Conservation (phyloP, 176 grass and related monocot species). For the Musa acuminata region DNA sequence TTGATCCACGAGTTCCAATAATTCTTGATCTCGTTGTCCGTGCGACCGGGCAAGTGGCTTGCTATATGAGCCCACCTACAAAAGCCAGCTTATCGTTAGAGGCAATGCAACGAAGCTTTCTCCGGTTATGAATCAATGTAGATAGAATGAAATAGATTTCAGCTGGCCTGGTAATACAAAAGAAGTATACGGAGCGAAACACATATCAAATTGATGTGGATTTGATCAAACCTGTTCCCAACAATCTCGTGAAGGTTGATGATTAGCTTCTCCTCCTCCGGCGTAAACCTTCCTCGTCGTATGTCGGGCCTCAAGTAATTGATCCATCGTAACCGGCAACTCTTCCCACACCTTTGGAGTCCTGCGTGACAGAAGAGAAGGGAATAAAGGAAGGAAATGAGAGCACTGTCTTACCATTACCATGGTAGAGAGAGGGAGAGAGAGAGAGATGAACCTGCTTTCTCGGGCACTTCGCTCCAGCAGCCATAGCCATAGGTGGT, state of each 20-base stretch:
- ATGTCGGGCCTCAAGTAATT: constrained; percentile 97
- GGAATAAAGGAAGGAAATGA: not conserved
- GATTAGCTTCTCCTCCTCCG: constrained; percentile 98
- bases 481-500: constrained; percentile 90
- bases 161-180: not conserved
- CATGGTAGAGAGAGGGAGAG: not conserved
- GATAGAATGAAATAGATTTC: not conserved
- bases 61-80: constrained; percentile 98
- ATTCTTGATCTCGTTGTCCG: constrained; percentile 99
- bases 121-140: too few species aligned
- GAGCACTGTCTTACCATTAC: not conserved
- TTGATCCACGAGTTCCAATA: constrained; percentile 99
- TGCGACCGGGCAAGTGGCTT: constrained; percentile 85
- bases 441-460: constrained; percentile 48
- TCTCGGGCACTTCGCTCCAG: constrained; percentile 98
- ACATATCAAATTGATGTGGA: not conserved
- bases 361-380: constrained; percentile 34
- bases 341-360: constrained; percentile 91
- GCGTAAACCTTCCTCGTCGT: constrained; percentile 69
- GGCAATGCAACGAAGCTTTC: not conserved
- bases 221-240: constrained; percentile 60
- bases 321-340: constrained; percentile 90
- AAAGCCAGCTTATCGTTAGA: not conserved
- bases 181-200: not conserved
- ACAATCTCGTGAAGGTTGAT: constrained; percentile 96